Evolutionary conservation across 2,329 filamentous ascomycete species (phyloP), one percentile per base, ranked within the genome.

Genomic region (Dendryphion nanum): DNA sequence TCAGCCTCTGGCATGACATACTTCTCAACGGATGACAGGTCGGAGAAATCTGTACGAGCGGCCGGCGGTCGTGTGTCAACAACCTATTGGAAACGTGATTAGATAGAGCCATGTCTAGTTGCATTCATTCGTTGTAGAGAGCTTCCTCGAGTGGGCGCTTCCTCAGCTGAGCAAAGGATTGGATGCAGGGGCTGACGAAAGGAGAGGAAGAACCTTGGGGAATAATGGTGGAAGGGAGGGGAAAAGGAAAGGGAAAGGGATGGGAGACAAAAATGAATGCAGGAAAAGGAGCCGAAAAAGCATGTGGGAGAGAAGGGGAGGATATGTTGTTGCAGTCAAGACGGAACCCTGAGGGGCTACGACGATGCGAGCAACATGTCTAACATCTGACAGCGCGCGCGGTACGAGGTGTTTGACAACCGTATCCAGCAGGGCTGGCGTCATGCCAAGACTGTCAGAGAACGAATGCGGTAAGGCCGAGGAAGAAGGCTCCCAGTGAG

Each of bases 1-100:
- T 90, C 85, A 34, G 83, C 77, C 36, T 78, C 75, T n/a, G 89
- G 87, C 77, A 98, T 85, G 46, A 85, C 81, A 66, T 93, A 97
- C 71, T 96, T 96, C 40, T 89, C 81, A 4, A 96, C 89, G 7
- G 80, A 77, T 30, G 85, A 85, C 30, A 86, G 78, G 69, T 95
- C 90, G 50, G 79, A 85, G 69, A 86, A 89, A 67, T 96, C 90
- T 45, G 81, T 81, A 47, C 86, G 83, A 46, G 83, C 81, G 34
- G 79, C 78, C 32, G 82, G 77, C 33, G 90, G 90, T 37, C 91
- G 84, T 37, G 80, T 84, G 68, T 96, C 91, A 51, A 76, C 72
- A 50, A 95, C 82, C 89, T 95, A 56, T 21, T 30, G 16, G 15
- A 10, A 16, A 8, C 29, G 10, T 30, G 29, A 15, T 30, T 17